Percentiles rank a stretch among this genome's conserved stretches.
Evolutionary conservation across 257 asterid genomes (phyloP).

Genomic region (Agastache rugosa): DNA sequence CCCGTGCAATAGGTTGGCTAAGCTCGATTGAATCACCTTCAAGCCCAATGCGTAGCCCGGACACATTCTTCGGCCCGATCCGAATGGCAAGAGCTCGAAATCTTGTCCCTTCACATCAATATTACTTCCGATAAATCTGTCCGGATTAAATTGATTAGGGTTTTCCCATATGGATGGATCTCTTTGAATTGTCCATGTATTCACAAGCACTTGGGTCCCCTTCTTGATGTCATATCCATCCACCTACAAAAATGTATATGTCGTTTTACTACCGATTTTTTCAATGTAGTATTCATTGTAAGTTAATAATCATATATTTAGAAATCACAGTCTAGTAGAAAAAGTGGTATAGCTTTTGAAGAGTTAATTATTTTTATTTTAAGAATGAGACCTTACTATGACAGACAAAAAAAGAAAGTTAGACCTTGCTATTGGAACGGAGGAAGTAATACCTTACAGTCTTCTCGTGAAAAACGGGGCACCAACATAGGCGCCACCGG

Average conservation of each 20-base stretch:
- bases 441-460: conserved; percentile 50
- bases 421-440: too few relatives aligned
- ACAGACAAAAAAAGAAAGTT: too few relatives aligned
- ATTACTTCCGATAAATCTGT: conserved; percentile 50
- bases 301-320: too few relatives aligned
- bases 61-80: conserved; percentile 72
- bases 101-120: conserved; percentile 67
- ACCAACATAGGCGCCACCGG: conserved; percentile 71
- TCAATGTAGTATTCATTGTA: too few relatives aligned
- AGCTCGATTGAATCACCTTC: conserved; percentile 60
- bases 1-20: conserved; percentile 62
- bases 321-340: too few relatives aligned
- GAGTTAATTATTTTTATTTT: too few relatives aligned
- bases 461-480: conserved; percentile 62
- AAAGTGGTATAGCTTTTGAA: too few relatives aligned
- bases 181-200: conserved; percentile 70
- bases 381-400: too few relatives aligned
- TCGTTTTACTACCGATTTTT: not conserved
- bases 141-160: conserved; percentile 56
- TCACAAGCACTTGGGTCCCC: conserved; percentile 54
- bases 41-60: conserved; percentile 67
- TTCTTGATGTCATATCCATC: conserved; percentile 56
- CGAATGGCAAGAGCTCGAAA: conserved; percentile 64
- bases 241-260: conserved; percentile 34
- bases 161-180: conserved; percentile 65